Conservation (phyloP, 345 rosid genomes). For the Xanthoceras sorbifolium region DNA sequence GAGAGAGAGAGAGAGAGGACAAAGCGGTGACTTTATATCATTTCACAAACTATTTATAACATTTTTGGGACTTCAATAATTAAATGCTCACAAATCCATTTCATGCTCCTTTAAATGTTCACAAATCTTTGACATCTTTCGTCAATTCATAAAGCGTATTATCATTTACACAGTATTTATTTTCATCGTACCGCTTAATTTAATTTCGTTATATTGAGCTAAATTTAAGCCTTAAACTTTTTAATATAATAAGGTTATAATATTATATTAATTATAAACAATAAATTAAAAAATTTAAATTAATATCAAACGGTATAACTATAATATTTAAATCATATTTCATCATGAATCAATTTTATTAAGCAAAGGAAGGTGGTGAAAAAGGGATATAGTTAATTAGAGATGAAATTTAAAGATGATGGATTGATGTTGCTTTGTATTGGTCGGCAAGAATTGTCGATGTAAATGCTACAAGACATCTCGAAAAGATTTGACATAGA, state of each 20-base stretch:
- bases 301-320: too few relatives aligned
- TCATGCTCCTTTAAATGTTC: conserved; percentile 20
- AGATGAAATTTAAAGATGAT: not conserved
- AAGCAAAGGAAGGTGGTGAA: too few relatives aligned
- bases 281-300: too few relatives aligned
- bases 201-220: too few relatives aligned
- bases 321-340: too few relatives aligned
- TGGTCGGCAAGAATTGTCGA: conserved; percentile 23
- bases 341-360: too few relatives aligned
- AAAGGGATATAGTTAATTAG: too few relatives aligned
- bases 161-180: not conserved
- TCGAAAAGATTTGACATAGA: not conserved
- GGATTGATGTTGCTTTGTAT: not conserved
- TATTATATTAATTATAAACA: too few relatives aligned
- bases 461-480: conserved; percentile 1
- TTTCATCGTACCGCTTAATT: not conserved
- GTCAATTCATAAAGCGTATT: conserved; percentile 2
- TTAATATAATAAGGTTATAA: too few relatives aligned
- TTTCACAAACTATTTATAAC: conserved; percentile 1
- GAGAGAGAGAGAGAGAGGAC: not conserved
- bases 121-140: not conserved
- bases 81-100: not conserved
- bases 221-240: too few relatives aligned
- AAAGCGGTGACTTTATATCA: conserved; percentile 17
- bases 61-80: conserved; percentile 2